phyloP scores from a whole-genome alignment of 2,329 filamentous ascomycete species.

The Alternaria novae-zelandiae region DNA sequence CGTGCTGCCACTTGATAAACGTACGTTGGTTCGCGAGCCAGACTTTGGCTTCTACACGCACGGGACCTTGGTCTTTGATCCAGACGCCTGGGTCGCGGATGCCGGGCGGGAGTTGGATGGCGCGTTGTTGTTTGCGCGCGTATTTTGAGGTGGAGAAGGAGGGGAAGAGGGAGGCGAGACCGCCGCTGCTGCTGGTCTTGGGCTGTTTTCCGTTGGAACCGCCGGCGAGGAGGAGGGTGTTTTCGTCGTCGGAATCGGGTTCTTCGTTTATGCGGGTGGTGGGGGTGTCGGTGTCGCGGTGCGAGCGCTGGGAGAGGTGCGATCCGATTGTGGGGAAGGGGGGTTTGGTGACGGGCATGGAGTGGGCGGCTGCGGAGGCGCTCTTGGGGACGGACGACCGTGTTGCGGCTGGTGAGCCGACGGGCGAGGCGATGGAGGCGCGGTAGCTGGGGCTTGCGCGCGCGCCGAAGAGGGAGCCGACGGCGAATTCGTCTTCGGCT shows the following conservation, averaged over 20 bases:
- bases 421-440: constrained; percentile 68
- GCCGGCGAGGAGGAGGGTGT: constrained; percentile 24
- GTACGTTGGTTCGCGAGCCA: constrained; percentile 99
- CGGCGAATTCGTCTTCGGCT: constrained; percentile 85
- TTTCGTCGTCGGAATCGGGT: constrained; percentile 57
- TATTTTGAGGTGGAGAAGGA: constrained; percentile 78
- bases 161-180: constrained; percentile 76
- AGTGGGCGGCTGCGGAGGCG: constrained; percentile 25
- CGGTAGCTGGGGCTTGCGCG: constrained; percentile 52
- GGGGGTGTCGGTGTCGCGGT: constrained; percentile 10
- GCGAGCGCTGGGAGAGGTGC: constrained; percentile 14
- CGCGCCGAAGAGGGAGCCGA: constrained; percentile 81
- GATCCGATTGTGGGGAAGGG: constrained; percentile 23
- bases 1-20: constrained; percentile 98
- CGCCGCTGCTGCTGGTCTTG: constrained; percentile 63
- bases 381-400: constrained; percentile 35
- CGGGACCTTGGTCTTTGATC: constrained; percentile 92
- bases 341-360: constrained; percentile 24
- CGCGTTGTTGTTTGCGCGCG: constrained; percentile 59
- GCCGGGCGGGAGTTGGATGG: constrained; percentile 75
- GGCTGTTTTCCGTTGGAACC: constrained; percentile 49
- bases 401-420: constrained; percentile 62
- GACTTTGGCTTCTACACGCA: constrained; percentile 95
- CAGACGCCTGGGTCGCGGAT: constrained; percentile 84
- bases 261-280: constrained; percentile 53